Evolutionary conservation across 1,284 basidiomycete species (phyloP).

Genomic region (Somion occarium): DNA sequence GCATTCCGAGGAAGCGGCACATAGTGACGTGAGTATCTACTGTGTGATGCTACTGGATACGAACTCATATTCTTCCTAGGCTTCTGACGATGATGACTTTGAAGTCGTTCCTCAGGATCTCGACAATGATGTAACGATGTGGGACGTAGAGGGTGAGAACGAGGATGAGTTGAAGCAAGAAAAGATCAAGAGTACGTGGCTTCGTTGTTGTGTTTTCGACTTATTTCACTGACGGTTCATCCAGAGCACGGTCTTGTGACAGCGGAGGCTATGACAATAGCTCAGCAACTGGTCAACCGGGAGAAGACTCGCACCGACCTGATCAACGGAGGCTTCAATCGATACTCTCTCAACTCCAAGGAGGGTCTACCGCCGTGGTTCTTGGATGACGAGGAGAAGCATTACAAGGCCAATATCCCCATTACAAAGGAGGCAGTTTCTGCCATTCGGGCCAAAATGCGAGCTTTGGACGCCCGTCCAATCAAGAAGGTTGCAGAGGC

Average conservation of each 20-base stretch:
- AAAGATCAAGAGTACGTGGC: constrained; percentile 63
- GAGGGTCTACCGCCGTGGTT: constrained; percentile 95
- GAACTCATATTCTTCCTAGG: constrained; percentile 3
- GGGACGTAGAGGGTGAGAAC: constrained; percentile 81
- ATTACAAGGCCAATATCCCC: constrained; percentile 94
- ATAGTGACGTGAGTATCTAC: constrained; percentile 9
- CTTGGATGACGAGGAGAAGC: constrained; percentile 92
- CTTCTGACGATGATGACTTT: constrained; percentile 50
- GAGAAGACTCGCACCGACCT: constrained; percentile 86
- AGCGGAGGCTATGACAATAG: constrained; percentile 89
- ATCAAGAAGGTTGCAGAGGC: constrained; percentile 99
- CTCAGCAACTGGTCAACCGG: constrained; percentile 90
- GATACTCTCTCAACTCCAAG: constrained; percentile 88
- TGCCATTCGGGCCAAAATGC: constrained; percentile 85
- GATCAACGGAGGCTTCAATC: constrained; percentile 95
- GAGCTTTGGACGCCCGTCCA: constrained; percentile 92
- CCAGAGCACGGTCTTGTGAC: constrained; percentile 85
- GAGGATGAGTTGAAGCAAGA: constrained; percentile 71
- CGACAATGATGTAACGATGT: constrained; percentile 63
- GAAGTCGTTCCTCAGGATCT: constrained; percentile 67
- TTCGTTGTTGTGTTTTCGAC: neutral
- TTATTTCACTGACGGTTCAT: constrained; percentile 10
- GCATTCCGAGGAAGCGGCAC: constrained; percentile 29
- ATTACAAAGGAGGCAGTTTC: constrained; percentile 95
- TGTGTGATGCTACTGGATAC: neutral